Evolutionary conservation across 2,329 filamentous ascomycete species (phyloP).

Genomic region (Epichloe uncinata): DNA sequence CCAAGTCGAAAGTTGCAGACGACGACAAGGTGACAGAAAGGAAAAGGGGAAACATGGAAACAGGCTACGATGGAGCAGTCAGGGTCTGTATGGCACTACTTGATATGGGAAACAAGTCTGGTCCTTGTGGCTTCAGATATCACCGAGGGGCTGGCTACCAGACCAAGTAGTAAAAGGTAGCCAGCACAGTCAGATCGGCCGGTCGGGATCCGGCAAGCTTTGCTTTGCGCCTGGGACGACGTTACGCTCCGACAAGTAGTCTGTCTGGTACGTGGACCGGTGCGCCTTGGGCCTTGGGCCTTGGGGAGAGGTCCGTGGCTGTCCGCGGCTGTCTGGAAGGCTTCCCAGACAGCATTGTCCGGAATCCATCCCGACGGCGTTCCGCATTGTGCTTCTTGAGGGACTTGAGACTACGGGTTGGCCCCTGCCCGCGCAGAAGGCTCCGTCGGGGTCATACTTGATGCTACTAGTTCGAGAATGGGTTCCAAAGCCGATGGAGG

Average conservation of each 20-base stretch:
- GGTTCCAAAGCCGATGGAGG: too few relatives aligned
- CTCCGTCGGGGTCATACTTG: not conserved
- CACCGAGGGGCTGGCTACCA: not conserved
- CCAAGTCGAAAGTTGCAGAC: not conserved
- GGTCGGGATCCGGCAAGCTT: not conserved
- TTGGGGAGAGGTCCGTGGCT: slow-evolving; percentile 3
- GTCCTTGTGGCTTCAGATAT: not conserved
- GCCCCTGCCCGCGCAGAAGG: not conserved
- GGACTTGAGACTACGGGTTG: not conserved
- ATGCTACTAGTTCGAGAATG: too few relatives aligned
- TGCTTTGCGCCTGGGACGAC: not conserved
- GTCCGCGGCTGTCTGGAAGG: not conserved
- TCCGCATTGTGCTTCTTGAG: not conserved
- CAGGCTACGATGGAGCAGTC: not conserved
- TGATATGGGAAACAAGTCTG: not conserved
- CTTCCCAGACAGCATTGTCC: not conserved
- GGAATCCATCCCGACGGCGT: not conserved
- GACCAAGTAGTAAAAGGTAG: not conserved
- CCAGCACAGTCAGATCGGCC: not conserved
- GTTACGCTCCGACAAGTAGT: slow-evolving; percentile 1
- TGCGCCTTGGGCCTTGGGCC: not conserved
- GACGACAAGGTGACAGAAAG: not conserved
- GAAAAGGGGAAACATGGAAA: not conserved
- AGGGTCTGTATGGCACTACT: not conserved
- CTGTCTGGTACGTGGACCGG: not conserved